Base-by-base conservation (phyloP, 139 green algal genomes). In the Chlorella sorokiniana region DNA sequence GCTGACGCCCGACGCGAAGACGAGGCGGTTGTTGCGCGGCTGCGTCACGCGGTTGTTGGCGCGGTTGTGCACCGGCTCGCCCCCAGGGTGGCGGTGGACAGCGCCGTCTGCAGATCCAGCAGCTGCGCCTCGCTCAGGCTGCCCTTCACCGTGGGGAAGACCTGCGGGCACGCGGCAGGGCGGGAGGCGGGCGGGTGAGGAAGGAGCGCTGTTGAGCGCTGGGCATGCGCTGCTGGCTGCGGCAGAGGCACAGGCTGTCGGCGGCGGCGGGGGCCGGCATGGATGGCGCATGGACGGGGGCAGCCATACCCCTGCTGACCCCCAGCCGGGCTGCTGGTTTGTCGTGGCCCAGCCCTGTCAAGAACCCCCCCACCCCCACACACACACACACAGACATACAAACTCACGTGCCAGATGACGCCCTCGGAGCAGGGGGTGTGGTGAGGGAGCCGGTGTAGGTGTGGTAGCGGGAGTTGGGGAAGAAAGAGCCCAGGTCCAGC, bases 351-450 rank as follows among this genome's bases (percentile, higher is more conserved):
- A n/a, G n/a, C n/a, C n/a, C n/a, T n/a, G n/a, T n/a, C n/a, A n/a
- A n/a, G n/a, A n/a, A n/a, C n/a, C n/a, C n/a, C n/a, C n/a, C n/a
- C n/a, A n/a, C n/a, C n/a, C n/a, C n/a, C n/a, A n/a, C n/a, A n/a
- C n/a, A n/a, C n/a, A n/a, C n/a, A n/a, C n/a, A n/a, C n/a, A n/a
- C 56, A 33, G 56, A 6, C 18, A n/a, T 65, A 10, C 18, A 6
- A n/a, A 69, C 73, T 79, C 62, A 92, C 85, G 54, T 89, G 82
- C 89, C 89, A 93, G 70, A 88, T 82, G 41, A 93, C 83, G 51
- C 89, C 87, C 84, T 92, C 84, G 20, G 78, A 85, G 87, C 89
- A 93, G 51, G 89, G 89, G 89, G 89, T 11, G 89, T 93, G 83
- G 89, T 93, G 1, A 93, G 86, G 75, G 48, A 75, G 63, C 86